Evolutionary conservation across 2,329 filamentous ascomycete genomes (phyloP), one percentile per base, ranked within the genome.

Genomic region (Pestalotiopsis sp.): DNA sequence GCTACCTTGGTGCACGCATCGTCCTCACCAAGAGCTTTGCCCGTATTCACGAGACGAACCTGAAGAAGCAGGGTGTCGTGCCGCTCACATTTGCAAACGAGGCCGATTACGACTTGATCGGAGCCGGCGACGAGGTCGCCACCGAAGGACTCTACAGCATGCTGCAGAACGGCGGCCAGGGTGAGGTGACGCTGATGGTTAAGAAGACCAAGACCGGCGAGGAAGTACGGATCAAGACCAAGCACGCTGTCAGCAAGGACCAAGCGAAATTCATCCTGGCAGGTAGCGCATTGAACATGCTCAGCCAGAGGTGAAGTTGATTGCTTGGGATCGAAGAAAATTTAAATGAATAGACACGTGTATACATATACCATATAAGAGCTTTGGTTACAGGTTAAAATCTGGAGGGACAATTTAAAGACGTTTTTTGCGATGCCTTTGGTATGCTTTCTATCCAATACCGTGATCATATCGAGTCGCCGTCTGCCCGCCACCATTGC

Each of bases 21-120:
- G 94, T 97, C 68, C 87, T 97, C 20, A 87, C 92, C 68, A 97
- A 97, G 85, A 92, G 89, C 49, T 97, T 97, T 78, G 94, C 94
- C 0, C 91, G 94, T 66, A 97, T 97, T 78, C 94, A 97, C 84
- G 94, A 97, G 86, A 97, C 94, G 38, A 97, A 97, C 80, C 84
- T 97, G 73, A 97, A 97, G 90, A 97, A 97, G 85, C 96, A 99
- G 84, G 96, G 96, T 71, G 92, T 99, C 41, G 94, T 99, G 59
- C 96, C 96, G 2, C 85, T 99, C 75, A 98, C 94, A 0, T 97
- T 99, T 78, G 93, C 85, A 60, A 87, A 97, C 80, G 94, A 97
- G 82, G 87, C 88, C 23, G 96, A 98, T 81, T 98, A 98, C 79
- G 93, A 96, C 77, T 83, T 85, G 71, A 92, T 99, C 72, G 85